A percentile compares a stretch with the other conserved stretches of the same genome.
Evolutionary conservation across 2,329 filamentous ascomycete genomes (phyloP).

Genomic region (Fusarium setosum): DNA sequence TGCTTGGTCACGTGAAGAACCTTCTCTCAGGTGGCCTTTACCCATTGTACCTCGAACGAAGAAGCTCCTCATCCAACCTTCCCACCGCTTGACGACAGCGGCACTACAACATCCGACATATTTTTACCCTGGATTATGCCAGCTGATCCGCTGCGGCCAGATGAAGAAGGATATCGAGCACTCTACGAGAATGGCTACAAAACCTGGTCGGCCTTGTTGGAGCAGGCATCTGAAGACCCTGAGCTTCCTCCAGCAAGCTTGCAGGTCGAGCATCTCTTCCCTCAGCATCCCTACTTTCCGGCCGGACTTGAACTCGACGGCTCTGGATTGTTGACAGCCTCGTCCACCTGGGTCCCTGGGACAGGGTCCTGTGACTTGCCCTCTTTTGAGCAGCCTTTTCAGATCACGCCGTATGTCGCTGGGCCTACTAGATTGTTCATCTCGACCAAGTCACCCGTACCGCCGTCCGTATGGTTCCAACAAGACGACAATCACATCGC

Average conservation of each 20-base stretch:
- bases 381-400: neutral
- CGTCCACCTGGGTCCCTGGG: neutral
- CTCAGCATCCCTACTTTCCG: neutral
- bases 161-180: neutral
- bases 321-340: neutral
- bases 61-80: neutral
- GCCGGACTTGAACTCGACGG: neutral
- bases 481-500: slow-evolving; percentile 2
- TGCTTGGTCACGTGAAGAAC: too few relatives aligned
- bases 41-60: too few relatives aligned
- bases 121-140: neutral
- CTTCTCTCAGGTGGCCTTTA: too few relatives aligned
- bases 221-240: neutral
- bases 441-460: neutral
- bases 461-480: neutral
- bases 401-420: neutral
- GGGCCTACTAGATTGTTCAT: neutral
- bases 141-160: neutral
- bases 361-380: neutral
- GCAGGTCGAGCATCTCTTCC: neutral
- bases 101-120: neutral
- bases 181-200: neutral
- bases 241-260: neutral
- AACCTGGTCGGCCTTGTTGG: neutral
- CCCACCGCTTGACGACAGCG: neutral